Conservation (phyloP, 805 yeast genomes). For the Torulaspora indica region DNA sequence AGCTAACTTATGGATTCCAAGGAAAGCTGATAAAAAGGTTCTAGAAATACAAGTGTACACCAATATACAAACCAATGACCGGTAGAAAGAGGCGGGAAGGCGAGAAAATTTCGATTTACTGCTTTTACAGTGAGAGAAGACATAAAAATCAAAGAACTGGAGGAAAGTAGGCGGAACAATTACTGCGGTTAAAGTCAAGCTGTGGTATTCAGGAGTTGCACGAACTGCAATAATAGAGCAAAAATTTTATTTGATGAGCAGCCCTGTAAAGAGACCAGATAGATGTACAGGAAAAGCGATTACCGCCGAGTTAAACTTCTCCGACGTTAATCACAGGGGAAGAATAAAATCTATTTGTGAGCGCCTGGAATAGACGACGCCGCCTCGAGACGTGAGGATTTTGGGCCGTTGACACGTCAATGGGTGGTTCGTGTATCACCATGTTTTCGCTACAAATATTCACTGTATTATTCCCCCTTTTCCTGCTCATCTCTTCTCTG, state of each 20-base stretch:
- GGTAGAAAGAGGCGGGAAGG: too few species aligned
- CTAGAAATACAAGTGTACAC: too few species aligned
- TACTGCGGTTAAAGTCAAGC: too few species aligned
- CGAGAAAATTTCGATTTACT: too few species aligned
- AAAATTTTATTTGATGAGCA: too few species aligned
- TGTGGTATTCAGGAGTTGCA: not conserved
- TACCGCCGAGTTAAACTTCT: not conserved
- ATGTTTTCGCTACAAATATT: constrained; percentile 2
- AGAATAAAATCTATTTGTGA: not conserved
- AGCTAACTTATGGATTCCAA: too few species aligned
- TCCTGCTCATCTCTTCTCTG: not conserved
- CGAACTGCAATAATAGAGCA: not conserved
- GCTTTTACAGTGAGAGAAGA: too few species aligned
- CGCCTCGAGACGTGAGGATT: not conserved
- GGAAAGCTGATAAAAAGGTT: too few species aligned
- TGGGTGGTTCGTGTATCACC: not conserved
- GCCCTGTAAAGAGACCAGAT: not conserved
- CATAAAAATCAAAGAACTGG: too few species aligned
- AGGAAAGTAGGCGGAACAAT: too few species aligned
- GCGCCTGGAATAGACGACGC: not conserved
- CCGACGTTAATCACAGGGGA: not conserved
- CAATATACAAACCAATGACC: too few species aligned
- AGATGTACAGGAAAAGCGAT: not conserved
- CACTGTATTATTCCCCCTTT: constrained; percentile 1
- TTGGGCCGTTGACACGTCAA: not conserved